Percentiles rank a stretch among this genome's conserved stretches.
phyloP scores from a whole-genome alignment of 495 filamentous ascomycete genomes.

The Penicillium cosmopolitanum region DNA sequence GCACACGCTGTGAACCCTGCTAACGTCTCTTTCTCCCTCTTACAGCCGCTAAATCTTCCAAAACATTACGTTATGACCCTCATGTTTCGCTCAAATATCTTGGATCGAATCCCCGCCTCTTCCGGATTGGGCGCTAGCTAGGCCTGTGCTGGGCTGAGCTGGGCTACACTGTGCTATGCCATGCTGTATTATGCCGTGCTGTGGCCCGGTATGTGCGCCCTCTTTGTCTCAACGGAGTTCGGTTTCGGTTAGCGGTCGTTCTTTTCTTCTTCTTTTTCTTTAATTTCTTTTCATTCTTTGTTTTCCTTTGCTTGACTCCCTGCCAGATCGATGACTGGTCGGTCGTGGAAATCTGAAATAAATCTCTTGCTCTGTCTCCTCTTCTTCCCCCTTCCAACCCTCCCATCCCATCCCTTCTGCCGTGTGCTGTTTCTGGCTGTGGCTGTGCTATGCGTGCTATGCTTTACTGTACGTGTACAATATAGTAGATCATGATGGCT shows the following conservation, averaged over 20 bases:
- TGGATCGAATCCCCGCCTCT: slow-evolving; percentile 1
- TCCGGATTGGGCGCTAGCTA: slow-evolving; percentile 3
- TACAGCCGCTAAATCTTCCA: slow-evolving; percentile 40
- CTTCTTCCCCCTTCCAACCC: too few species aligned
- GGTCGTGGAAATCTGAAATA: too few species aligned
- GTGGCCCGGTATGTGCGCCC: neutral
- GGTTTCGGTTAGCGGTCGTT: neutral
- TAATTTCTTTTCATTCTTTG: neutral
- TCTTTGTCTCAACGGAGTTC: slow-evolving; percentile 3
- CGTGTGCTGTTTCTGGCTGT: too few species aligned
- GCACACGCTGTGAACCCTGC: neutral
- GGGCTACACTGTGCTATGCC: too few species aligned
- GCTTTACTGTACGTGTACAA: too few species aligned
- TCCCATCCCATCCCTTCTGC: too few species aligned
- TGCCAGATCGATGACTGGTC: too few species aligned
- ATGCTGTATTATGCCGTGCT: too few species aligned
- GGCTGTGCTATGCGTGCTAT: too few species aligned
- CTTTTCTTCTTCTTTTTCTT: neutral
- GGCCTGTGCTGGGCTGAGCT: neutral
- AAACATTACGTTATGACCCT: neutral
- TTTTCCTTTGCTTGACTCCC: too few species aligned
- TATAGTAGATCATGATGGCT: too few species aligned
- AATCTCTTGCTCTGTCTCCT: too few species aligned
- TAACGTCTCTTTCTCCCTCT: neutral
- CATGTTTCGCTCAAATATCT: neutral